phyloP scores from a whole-genome alignment of 2,329 filamentous ascomycete species.

The Cercospora nicotianae region DNA sequence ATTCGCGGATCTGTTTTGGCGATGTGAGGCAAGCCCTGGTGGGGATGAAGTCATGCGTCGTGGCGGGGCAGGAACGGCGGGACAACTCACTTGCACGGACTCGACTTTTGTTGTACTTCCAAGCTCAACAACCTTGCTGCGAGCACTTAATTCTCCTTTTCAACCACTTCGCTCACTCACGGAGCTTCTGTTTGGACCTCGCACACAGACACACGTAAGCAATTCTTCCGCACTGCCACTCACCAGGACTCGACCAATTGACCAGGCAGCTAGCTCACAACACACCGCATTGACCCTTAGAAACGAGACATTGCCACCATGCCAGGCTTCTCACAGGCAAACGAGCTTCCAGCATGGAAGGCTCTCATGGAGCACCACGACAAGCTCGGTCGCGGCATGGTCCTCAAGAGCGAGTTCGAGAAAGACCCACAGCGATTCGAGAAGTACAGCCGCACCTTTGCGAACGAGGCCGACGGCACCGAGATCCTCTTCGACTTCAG shows the following conservation, averaged over 20 bases:
- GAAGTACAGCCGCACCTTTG: conserved; percentile 85
- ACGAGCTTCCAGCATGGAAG: conserved; percentile 78
- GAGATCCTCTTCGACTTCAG: conserved; percentile 98
- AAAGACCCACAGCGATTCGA: conserved; percentile 84
- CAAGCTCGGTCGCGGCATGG: conserved; percentile 80
- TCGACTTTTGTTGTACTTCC: conserved; percentile 6
- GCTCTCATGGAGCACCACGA: conserved; percentile 89
- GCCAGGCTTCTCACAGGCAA: conserved; percentile 75
- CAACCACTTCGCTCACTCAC: neutral
- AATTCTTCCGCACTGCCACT: neutral
- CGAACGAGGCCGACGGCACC: conserved; percentile 71
- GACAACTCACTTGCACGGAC: conserved; percentile 3
- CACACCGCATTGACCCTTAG: conserved; percentile 10
- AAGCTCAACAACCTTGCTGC: conserved; percentile 7
- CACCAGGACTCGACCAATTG: neutral
- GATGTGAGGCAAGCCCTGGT: neutral
- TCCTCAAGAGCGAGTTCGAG: conserved; percentile 89
- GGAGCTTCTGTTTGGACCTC: neutral
- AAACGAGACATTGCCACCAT: conserved; percentile 38
- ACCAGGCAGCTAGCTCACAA: neutral
- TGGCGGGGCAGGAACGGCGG: conserved; percentile 4
- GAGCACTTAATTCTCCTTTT: neutral
- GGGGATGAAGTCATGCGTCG: conserved; percentile 6
- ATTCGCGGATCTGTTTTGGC: neutral
- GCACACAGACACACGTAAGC: neutral